Percentiles rank a stretch among this genome's conserved stretches.
These are phyloP conservation scores for Gnaphalium uliginosum DNA, from an alignment of 129 eudicot genomes.

Conservation along the genomic window DNA sequence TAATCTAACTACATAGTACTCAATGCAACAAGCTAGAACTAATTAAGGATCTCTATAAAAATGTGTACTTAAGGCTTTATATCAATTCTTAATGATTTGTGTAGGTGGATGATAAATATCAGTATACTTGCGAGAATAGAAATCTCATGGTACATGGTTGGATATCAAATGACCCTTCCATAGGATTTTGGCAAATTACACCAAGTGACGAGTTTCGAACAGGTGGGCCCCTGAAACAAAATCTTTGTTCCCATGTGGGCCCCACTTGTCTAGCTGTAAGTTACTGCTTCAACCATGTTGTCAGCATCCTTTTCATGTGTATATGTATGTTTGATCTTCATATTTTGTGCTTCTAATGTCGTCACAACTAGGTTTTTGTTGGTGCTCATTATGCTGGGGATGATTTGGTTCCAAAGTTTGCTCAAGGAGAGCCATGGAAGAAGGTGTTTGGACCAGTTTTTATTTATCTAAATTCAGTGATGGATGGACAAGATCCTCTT, in stretches of 20 bases:
- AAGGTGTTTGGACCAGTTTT: slow-evolving; percentile 89
- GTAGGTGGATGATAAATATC: slow-evolving; percentile 96
- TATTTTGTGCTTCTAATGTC: background rate
- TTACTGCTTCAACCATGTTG: background rate
- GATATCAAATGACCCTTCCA: slow-evolving; percentile 62
- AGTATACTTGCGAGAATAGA: slow-evolving; percentile 76
- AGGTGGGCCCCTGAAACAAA: slow-evolving; percentile 88
- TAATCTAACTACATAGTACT: background rate
- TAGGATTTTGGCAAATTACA: slow-evolving; percentile 90
- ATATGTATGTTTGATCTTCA: background rate
- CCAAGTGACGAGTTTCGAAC: slow-evolving; percentile 87
- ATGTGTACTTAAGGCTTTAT: too few species aligned
- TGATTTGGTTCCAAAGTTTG: slow-evolving; percentile 67
- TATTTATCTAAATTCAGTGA: slow-evolving; percentile 62
- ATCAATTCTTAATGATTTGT: background rate
- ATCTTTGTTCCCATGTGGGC: slow-evolving; percentile 94
- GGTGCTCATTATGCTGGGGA: slow-evolving; percentile 92
- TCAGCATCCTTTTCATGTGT: background rate
- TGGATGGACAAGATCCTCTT: slow-evolving; percentile 52
- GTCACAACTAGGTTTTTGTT: slow-evolving; percentile 58
- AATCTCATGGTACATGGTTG: slow-evolving; percentile 84
- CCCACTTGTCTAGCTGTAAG: slow-evolving; percentile 87
- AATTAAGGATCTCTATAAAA: background rate
- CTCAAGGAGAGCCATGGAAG: slow-evolving; percentile 87
- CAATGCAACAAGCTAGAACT: background rate